These are phyloP conservation scores for Heliamphora pulchella DNA, from an alignment of 179 eudicot genomes.

Conservation along the genomic window DNA sequence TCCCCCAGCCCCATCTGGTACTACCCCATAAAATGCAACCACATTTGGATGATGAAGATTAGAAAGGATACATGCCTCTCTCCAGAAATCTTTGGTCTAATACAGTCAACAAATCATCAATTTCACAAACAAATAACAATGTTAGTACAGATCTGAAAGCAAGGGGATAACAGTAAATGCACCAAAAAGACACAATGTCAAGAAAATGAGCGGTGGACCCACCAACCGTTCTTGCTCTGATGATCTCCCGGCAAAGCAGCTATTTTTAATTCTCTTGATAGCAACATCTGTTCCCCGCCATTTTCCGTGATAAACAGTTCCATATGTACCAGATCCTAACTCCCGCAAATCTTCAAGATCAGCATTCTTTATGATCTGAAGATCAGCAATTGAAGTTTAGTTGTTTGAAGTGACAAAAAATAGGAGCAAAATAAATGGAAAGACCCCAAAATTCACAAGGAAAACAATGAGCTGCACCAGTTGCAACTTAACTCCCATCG, in stretches of 20 bases:
- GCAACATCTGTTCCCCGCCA: constrained; percentile 96
- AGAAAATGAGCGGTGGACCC: constrained; percentile 21
- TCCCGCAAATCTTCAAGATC: constrained; percentile 87
- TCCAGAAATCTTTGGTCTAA: constrained; percentile 88
- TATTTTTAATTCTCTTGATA: constrained; percentile 73
- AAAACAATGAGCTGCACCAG: neutral
- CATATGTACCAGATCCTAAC: constrained; percentile 89
- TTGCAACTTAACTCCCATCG: constrained; percentile 3
- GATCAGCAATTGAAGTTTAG: constrained; percentile 19
- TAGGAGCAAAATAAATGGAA: constrained; percentile 9
- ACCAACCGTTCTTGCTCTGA: constrained; percentile 93
- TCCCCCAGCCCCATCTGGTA: constrained; percentile 91
- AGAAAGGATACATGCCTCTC: constrained; percentile 88
- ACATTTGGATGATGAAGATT: constrained; percentile 97
- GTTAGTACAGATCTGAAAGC: neutral
- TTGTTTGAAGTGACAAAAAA: constrained; percentile 1
- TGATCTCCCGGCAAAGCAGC: constrained; percentile 81
- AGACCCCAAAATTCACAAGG: constrained; percentile 27
- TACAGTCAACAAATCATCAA: constrained; percentile 7
- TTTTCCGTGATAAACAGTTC: constrained; percentile 87
- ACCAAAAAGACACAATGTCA: neutral
- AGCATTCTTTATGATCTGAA: constrained; percentile 81
- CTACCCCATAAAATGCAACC: constrained; percentile 94
- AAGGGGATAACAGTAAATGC: neutral
- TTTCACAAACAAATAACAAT: neutral